Evolutionary conservation across 805 yeast species (phyloP).

Genomic region (Candida namnaoensis): DNA sequence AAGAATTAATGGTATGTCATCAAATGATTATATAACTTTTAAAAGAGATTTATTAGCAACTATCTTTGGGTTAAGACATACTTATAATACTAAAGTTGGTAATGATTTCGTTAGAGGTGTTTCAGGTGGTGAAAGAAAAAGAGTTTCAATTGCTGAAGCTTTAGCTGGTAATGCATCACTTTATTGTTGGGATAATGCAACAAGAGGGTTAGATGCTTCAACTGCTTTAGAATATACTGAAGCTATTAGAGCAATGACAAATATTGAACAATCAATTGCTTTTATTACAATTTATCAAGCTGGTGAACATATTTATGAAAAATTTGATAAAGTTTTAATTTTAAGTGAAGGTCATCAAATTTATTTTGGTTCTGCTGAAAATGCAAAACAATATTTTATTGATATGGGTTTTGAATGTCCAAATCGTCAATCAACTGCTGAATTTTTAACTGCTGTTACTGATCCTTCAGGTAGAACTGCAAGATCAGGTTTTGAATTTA

Average conservation of each 20-base stretch:
- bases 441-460: constrained; percentile 61
- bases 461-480: constrained; percentile 54
- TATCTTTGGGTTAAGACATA: constrained; percentile 51
- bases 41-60: constrained; percentile 41
- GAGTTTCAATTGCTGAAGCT: constrained; percentile 79
- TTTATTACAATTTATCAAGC: constrained; percentile 67
- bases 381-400: constrained; percentile 50
- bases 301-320: constrained; percentile 54
- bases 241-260: constrained; percentile 57
- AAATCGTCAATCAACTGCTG: constrained; percentile 61
- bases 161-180: constrained; percentile 54
- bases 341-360: constrained; percentile 55
- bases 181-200: constrained; percentile 75
- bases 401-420: constrained; percentile 61
- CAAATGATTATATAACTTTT: constrained; percentile 36
- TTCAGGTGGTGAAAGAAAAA: constrained; percentile 80
- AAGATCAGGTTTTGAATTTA: constrained; percentile 35
- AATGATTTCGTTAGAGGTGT: constrained; percentile 61
- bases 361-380: constrained; percentile 49
- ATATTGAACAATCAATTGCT: constrained; percentile 42
- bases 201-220: constrained; percentile 80
- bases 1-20: constrained; percentile 37
- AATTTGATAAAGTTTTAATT: constrained; percentile 55
- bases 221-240: constrained; percentile 71
- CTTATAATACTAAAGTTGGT: constrained; percentile 55